Evolutionary conservation across 768 basidiomycete species (phyloP).

Genomic region (Leccinum olivaceopallidum): DNA sequence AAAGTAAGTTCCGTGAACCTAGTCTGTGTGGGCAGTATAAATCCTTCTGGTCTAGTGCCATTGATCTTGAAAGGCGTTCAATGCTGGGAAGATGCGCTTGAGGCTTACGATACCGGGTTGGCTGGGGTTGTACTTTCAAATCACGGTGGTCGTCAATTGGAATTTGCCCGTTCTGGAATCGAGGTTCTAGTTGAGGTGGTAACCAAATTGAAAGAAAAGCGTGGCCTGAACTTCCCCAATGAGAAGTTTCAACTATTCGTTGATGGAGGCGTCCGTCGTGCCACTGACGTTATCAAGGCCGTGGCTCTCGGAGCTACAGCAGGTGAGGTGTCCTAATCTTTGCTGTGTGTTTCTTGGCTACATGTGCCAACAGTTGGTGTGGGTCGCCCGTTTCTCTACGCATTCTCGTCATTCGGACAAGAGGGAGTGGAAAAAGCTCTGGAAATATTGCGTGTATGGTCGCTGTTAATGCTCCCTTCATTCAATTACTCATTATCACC

Average conservation of each 20-base stretch:
- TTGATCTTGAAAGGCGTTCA: conserved; percentile 90
- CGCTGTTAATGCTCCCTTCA: not conserved
- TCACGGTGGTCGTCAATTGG: conserved; percentile 78
- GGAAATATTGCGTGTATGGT: conserved; percentile 68
- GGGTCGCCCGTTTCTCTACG: conserved; percentile 85
- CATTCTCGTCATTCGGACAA: conserved; percentile 85
- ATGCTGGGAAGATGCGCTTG: conserved; percentile 85
- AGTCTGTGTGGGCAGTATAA: not conserved
- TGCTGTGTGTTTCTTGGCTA: conserved; percentile 9
- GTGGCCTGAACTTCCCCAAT: conserved; percentile 75
- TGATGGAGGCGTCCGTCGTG: conserved; percentile 93
- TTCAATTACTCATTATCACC: not conserved
- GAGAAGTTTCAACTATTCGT: conserved; percentile 81
- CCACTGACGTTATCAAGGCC: conserved; percentile 88
- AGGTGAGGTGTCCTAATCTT: conserved; percentile 37
- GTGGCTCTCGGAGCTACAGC: conserved; percentile 89
- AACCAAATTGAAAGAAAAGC: conserved; percentile 60
- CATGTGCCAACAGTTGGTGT: conserved; percentile 56
- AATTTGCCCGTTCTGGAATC: conserved; percentile 84
- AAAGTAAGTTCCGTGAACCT: conserved; percentile 39
- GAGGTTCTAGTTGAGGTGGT: conserved; percentile 91
- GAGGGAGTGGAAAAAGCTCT: conserved; percentile 86
- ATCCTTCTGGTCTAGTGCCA: conserved; percentile 60
- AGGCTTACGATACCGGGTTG: conserved; percentile 76
- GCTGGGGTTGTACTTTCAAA: conserved; percentile 85